Percentiles rank a stretch among this genome's conserved stretches.
Evolutionary conservation across 164 flowering plant genomes (phyloP).

Genomic region (Aristolochia contorta): DNA sequence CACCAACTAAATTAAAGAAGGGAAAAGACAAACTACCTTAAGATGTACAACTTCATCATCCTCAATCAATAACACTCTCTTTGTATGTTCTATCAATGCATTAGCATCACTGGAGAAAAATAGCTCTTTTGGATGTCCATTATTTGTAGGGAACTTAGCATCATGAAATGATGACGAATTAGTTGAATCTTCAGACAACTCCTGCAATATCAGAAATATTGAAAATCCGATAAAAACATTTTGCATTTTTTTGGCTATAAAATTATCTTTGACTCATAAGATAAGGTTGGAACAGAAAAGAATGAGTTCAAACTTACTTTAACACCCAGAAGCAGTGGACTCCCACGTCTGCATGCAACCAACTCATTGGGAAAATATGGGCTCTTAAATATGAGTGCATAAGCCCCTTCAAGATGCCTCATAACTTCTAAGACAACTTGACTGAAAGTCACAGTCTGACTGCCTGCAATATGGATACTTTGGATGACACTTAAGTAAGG

Average conservation of each 20-base stretch:
- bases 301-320: constrained; percentile 49
- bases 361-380: constrained; percentile 91
- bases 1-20: not conserved
- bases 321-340: constrained; percentile 92
- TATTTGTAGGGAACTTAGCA: constrained; percentile 41
- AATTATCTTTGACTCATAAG: too few species aligned
- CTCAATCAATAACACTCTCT: constrained; percentile 83
- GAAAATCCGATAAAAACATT: not conserved
- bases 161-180: constrained; percentile 52
- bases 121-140: constrained; percentile 71
- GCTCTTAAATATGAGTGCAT: constrained; percentile 95
- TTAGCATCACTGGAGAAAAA: constrained; percentile 90
- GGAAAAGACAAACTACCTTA: constrained; percentile 39
- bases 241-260: too few species aligned
- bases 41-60: constrained; percentile 96
- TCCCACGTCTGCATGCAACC: constrained; percentile 98
- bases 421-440: constrained; percentile 94
- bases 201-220: constrained; percentile 30
- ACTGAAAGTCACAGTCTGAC: constrained; percentile 62
- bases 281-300: not conserved
- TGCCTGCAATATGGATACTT: constrained; percentile 46
- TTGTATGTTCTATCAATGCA: constrained; percentile 95
- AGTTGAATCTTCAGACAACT: constrained; percentile 30
- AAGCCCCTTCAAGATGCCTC: constrained; percentile 99
- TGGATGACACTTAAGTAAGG: constrained; percentile 6